Evolutionary conservation across 2,329 filamentous ascomycete genomes (phyloP), one percentile per base, ranked within the genome.

Genomic region (Rhinocladiella mackenziei): DNA sequence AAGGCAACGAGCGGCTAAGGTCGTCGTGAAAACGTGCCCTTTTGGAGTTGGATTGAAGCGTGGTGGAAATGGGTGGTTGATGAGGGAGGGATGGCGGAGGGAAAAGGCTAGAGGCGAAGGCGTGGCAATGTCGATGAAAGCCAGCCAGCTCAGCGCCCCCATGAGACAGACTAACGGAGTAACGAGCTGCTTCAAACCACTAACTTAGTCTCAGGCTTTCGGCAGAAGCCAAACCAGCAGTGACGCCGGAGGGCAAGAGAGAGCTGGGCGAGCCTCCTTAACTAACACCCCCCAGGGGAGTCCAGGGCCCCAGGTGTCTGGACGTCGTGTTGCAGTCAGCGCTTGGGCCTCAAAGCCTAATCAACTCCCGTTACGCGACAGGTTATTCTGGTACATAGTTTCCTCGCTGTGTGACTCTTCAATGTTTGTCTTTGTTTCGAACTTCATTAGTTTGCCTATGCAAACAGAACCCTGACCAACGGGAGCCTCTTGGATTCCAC

Each of bases 1-100:
- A 34, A 36, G 46, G 54, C 47, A 56, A 54, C 48, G 46, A 57
- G 50, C 53, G 53, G 55, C 51, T 55, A 53, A n/a, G 50, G 42
- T 43, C 43, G 51, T 49, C 38, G 29, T 43, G 41, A 49, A 49
- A 39, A 55, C 43, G n/a, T 34, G 48, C 50, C 56, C 53, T 29
- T 39, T 47, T 54, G 50, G 51, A 43, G 8, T 26, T n/a, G 23
- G n/a, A n/a, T 26, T 26, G 23, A 8, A 26, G 23, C 8, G 23
- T 8, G 23, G 23, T 8, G 23, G 23, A n/a, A 26, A 26, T 26
- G 23, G 8, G n/a, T 8, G 8, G n/a, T n/a, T 26, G 23, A n/a
- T 26, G 23, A n/a, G 8, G 23, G n/a, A 8, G 23, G 23, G 23
- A n/a, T 26, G 23, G 23, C n/a, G 23, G 23, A 26, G n/a, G 23